These are phyloP conservation scores for Tillandsia leiboldiana DNA, from an alignment of 176 grass and related monocot species.

Conservation along the genomic window DNA sequence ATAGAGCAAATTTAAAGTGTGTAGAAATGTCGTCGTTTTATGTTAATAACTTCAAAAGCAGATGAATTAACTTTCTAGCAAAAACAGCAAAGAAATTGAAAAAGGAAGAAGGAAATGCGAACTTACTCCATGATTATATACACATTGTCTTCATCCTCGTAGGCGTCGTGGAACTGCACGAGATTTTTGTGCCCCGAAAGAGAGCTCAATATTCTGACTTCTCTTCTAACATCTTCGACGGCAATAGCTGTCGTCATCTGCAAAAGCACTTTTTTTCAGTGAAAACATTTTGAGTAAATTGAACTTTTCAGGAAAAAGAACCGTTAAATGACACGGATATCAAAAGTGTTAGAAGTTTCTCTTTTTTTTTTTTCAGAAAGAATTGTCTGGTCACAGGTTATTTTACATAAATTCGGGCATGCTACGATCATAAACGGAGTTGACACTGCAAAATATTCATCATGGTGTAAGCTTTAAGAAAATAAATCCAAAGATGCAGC, in stretches of 20 bases:
- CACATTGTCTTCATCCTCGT: slow-evolving; percentile 97
- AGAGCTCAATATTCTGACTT: slow-evolving; percentile 98
- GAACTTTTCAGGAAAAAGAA: no score
- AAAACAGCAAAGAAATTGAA: background rate
- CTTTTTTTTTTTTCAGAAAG: no score
- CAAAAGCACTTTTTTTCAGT: slow-evolving; percentile 14
- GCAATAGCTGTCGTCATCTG: slow-evolving; percentile 99
- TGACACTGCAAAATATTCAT: no score
- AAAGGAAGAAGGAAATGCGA: background rate
- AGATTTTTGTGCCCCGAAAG: slow-evolving; percentile 82
- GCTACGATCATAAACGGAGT: no score
- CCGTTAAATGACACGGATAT: no score
- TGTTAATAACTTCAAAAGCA: background rate
- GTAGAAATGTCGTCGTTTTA: background rate
- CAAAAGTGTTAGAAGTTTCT: no score
- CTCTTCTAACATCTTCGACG: slow-evolving; percentile 96
- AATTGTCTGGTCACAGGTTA: no score
- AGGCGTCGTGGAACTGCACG: slow-evolving; percentile 94
- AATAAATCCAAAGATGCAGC: no score
- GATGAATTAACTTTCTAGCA: background rate
- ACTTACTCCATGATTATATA: slow-evolving; percentile 99
- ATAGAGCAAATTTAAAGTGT: background rate
- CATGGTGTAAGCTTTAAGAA: no score
- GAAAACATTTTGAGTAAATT: background rate
- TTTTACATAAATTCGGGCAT: no score